Evolutionary conservation across 768 basidiomycete species (phyloP), one percentile per base, ranked within the genome.

Genomic region (Holtermanniella nyarrowii): DNA sequence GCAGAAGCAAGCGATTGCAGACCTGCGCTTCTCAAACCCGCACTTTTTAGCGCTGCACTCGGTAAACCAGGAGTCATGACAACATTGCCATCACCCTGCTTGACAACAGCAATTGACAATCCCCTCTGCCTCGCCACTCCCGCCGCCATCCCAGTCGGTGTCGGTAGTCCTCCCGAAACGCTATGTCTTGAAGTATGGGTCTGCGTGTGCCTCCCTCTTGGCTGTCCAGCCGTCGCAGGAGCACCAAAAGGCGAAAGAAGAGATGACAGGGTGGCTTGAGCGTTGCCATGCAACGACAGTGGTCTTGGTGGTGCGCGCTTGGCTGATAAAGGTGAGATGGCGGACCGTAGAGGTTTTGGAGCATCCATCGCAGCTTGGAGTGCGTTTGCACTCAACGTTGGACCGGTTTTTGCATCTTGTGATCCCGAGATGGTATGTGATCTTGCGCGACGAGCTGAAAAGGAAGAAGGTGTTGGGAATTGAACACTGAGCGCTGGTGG

Each of bases 51-150:
- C 10, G 10, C 31, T 37, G 23, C 49, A 43, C 49, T 54, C 26
- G 41, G 21, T 39, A 52, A 42, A 18, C 53, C 60, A 41, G 60
- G 57, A 18, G 56, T 57, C 12, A 58, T 42, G 4, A 59, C 16
- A 52, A 55, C 40, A 56, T 56, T 56, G 26, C 50, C 44, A 31
- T 49, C 49, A 20, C 49, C 60, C 5, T 59, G 61, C 26, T 59
- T 63, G 27, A 68, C 24, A 14, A 68, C 58, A 4, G 63, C 66
- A 13, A 68, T 54, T 5, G 53, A 58, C 41, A 68, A 41, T 13
- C 66, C 66, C 26, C 66, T 44, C 18, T 46, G 51, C 26, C 58
- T 56, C 7, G 58, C 55, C 13, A n/a, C 20, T 4, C 46, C 46
- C 41, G 47, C 26, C 11, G 55, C 39, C 13, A n/a, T n/a, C n/a